Evolutionary conservation across 2,329 filamentous ascomycete species (phyloP).

Genomic region (Sphaerulina populicola): DNA sequence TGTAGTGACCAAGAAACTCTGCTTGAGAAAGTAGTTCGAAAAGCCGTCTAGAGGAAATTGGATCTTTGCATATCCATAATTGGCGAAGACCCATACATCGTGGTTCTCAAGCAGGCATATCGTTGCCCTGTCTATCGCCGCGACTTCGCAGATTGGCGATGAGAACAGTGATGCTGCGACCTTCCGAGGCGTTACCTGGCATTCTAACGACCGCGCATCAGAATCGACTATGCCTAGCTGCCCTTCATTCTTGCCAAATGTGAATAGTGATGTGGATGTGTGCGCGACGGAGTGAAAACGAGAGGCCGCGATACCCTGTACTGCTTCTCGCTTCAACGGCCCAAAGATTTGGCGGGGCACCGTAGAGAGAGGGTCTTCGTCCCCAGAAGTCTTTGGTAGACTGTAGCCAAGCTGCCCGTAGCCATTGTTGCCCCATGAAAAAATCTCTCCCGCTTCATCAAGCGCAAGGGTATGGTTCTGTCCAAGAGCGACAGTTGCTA

Average conservation of each 20-base stretch:
- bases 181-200: slow-evolving; percentile 73
- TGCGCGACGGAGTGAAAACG: slow-evolving; percentile 85
- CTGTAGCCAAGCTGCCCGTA: slow-evolving; percentile 80
- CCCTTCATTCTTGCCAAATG: slow-evolving; percentile 90
- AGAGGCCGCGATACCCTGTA: slow-evolving; percentile 79
- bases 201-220: slow-evolving; percentile 79
- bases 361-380: slow-evolving; percentile 76
- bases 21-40: slow-evolving; percentile 59
- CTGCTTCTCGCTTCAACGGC: slow-evolving; percentile 72
- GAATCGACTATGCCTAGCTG: slow-evolving; percentile 92
- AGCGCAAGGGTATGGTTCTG: slow-evolving; percentile 87
- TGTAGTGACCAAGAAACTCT: slow-evolving; percentile 56
- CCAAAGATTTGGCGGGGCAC: slow-evolving; percentile 85
- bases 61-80: slow-evolving; percentile 89
- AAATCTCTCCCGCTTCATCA: slow-evolving; percentile 77
- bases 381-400: slow-evolving; percentile 59
- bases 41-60: slow-evolving; percentile 71
- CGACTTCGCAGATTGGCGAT: slow-evolving; percentile 64
- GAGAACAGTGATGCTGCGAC: slow-evolving; percentile 78
- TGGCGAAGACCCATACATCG: slow-evolving; percentile 88
- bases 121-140: slow-evolving; percentile 84
- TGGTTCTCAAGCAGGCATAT: slow-evolving; percentile 76
- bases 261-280: slow-evolving; percentile 72
- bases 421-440: slow-evolving; percentile 87
- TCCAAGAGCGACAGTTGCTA: slow-evolving; percentile 72